Evolutionary conservation across 176 grass and related monocot species (phyloP), one percentile per base, ranked within the genome.

Genomic region (Lolium perenne): DNA sequence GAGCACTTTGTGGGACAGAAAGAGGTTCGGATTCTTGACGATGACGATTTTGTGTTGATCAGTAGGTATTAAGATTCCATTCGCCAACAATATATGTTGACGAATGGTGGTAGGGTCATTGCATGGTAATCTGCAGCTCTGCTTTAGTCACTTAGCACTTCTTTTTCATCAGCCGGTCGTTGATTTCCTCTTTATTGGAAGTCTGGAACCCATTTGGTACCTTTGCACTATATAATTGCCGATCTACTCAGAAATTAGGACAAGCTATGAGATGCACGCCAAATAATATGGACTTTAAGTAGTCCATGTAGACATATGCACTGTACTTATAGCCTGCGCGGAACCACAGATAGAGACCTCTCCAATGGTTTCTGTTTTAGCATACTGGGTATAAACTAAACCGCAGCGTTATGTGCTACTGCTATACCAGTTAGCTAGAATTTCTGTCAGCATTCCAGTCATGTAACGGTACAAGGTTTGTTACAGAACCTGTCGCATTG

Each of bases 11-110:
- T 95, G 29, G 91, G 96, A 41, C 69, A 91, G 16, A 89, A 93
- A 12, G 88, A 95, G 82, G 88, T 57, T 2, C 83, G 5, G 35
- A 81, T 94, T 82, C 88, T 98, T 5, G 90, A 95, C 14, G 90
- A 98, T 10, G 91, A 94, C 0, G 93, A 95, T 43, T 95, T 95
- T 45, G 84, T 95, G 84, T 89, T 94, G 78, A 76, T 98, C 32
- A 71, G 92, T 72, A 90, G 93, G 86, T 92, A 95, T 50, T 95
- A 49, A 92, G 47, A 57, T 46, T 79, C 5, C 63, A 66, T n/a
- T 10, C 16, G 20, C 5, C 26, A 4, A 11, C 54, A 4, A 57
- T 60, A 38, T 60, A 50, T n/a, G 38, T 16, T 67, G 48, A 49
- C 15, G 80, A 69, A 84, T 18, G 55, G 14, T 18, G 55, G 14